Evolutionary conservation across 306 rosid genomes (phyloP).

Genomic region (Macrotyloma uniflorum): DNA sequence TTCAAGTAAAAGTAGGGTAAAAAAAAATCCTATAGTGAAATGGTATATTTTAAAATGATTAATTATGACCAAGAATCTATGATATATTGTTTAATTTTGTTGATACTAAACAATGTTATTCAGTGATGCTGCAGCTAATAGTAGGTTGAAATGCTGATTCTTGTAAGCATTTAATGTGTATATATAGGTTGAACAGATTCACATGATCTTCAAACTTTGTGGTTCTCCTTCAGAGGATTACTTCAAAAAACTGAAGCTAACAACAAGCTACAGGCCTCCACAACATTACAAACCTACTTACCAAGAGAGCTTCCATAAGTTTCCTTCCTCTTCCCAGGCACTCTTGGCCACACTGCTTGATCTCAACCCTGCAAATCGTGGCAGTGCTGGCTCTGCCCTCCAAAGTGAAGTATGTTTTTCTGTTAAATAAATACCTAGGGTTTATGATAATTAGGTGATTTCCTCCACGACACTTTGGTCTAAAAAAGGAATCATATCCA

Average conservation of each 20-base stretch:
- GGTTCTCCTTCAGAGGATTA: constrained; percentile 68
- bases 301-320: constrained; percentile 10
- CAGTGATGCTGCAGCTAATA: neutral
- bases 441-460: too few relatives aligned
- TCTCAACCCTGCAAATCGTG: constrained; percentile 43
- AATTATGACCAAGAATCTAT: too few relatives aligned
- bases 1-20: too few relatives aligned
- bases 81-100: too few relatives aligned
- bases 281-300: constrained; percentile 41
- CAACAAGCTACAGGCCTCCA: constrained; percentile 37
- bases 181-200: constrained; percentile 72
- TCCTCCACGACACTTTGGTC: too few relatives aligned
- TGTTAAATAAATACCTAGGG: too few relatives aligned
- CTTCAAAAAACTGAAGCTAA: constrained; percentile 57
- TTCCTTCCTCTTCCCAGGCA: constrained; percentile 36
- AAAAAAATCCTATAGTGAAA: too few relatives aligned
- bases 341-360: constrained; percentile 41
- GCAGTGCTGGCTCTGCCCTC: constrained; percentile 45
- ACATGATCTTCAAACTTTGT: constrained; percentile 73
- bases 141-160: neutral
- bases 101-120: too few relatives aligned
- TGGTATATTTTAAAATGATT: too few relatives aligned
- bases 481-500: too few relatives aligned
- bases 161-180: constrained; percentile 7
- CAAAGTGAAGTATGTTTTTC: constrained; percentile 33